A percentile compares a stretch with the other conserved stretches of the same genome.
phyloP scores from a whole-genome alignment of 345 rosid genomes.

The Pugionium dolabratum region DNA sequence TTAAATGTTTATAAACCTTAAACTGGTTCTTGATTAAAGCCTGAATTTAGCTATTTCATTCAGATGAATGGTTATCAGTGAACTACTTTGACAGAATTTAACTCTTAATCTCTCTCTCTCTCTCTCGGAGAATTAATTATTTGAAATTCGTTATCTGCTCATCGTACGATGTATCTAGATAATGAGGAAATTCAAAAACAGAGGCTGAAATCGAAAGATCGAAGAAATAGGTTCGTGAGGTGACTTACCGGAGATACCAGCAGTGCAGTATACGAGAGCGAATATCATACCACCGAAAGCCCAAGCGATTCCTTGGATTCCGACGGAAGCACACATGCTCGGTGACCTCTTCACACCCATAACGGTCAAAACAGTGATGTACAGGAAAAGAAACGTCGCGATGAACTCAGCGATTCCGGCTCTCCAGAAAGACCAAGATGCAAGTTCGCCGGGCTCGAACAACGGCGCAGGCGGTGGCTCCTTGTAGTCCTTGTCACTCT shows the following conservation, averaged over 20 bases:
- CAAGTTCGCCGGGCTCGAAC: constrained; percentile 47
- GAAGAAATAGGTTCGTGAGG: not conserved
- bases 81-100: too few species aligned
- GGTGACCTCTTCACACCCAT: constrained; percentile 48
- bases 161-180: constrained; percentile 7
- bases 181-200: not conserved
- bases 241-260: constrained; percentile 49
- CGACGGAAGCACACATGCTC: constrained; percentile 48
- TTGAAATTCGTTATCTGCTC: not conserved
- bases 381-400: constrained; percentile 49
- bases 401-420: constrained; percentile 54
- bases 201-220: constrained; percentile 13
- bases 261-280: constrained; percentile 53
- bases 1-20: not conserved
- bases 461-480: constrained; percentile 54
- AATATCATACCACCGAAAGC: constrained; percentile 57
- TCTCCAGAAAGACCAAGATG: constrained; percentile 51
- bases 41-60: too few species aligned
- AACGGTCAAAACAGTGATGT: constrained; percentile 49
- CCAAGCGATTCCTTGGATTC: constrained; percentile 56
- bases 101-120: too few species aligned
- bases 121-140: too few species aligned
- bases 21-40: not conserved
- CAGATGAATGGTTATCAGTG: too few species aligned
- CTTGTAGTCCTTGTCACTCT: constrained; percentile 52